A percentile compares a stretch with the other conserved stretches of the same genome.
Conservation (phyloP, 805 yeast species). For the Candida vartiovaarae region DNA sequence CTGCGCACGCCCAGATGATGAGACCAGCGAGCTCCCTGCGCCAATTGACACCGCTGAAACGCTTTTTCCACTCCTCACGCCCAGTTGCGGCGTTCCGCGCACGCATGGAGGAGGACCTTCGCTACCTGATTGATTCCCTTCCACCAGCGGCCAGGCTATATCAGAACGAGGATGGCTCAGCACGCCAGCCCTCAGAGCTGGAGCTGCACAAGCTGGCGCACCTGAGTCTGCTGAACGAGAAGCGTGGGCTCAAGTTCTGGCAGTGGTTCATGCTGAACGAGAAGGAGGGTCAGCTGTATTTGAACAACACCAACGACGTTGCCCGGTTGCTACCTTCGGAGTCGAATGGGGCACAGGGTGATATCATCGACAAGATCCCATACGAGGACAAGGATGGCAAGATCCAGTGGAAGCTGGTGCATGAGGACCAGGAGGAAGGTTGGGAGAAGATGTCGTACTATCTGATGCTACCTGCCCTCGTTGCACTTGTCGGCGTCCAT, state of each 20-base stretch:
- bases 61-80: conserved; percentile 7
- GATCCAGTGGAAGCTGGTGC: conserved; percentile 68
- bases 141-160: conserved; percentile 62
- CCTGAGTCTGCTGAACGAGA: conserved; percentile 51
- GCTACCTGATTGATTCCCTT: conserved; percentile 51
- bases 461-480: conserved; percentile 64
- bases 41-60: neutral
- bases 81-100: conserved; percentile 27
- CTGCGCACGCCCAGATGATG: neutral
- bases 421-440: conserved; percentile 74
- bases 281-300: conserved; percentile 46
- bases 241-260: conserved; percentile 44
- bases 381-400: conserved; percentile 75
- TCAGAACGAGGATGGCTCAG: conserved; percentile 70
- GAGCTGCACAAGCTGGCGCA: conserved; percentile 71
- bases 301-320: conserved; percentile 57
- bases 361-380: conserved; percentile 78
- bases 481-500: conserved; percentile 45
- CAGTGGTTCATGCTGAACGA: conserved; percentile 43
- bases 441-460: conserved; percentile 76
- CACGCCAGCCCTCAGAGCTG: conserved; percentile 58
- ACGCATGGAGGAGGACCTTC: conserved; percentile 53
- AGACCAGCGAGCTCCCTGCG: neutral
- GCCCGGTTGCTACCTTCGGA: conserved; percentile 43
- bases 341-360: conserved; percentile 41